Conservation (phyloP, 192 early-diverging fungal genomes). For the Gaertneriomyces semiglobifer region DNA sequence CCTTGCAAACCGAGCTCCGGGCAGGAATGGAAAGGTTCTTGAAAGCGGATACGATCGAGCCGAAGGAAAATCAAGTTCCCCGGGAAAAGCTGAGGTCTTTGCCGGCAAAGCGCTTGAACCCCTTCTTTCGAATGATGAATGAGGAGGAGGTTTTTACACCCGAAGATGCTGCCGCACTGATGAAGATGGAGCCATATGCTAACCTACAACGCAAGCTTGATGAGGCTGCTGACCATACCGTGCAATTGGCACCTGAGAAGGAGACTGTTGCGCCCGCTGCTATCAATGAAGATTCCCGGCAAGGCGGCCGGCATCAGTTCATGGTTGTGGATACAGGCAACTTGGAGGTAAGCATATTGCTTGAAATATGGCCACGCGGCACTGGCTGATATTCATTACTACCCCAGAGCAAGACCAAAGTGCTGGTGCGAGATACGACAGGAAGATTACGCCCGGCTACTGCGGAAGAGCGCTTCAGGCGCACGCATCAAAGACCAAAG, state of each 20-base stretch:
- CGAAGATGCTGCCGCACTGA: conserved; percentile 72
- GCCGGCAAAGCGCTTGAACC: conserved; percentile 60
- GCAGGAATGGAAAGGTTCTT: conserved; percentile 84
- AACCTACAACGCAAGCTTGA: conserved; percentile 44
- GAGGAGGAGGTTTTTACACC: conserved; percentile 73
- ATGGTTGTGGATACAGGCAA: conserved; percentile 57
- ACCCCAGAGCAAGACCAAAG: conserved; percentile 40
- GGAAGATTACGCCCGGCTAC: conserved; percentile 52
- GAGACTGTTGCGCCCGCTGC: not conserved
- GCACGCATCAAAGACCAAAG: conserved; percentile 33
- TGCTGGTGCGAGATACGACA: conserved; percentile 58
- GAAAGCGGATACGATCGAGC: conserved; percentile 39
- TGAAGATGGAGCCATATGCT: conserved; percentile 65
- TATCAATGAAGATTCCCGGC: conserved; percentile 34
- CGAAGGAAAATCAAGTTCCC: not conserved
- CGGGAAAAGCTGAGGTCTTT: conserved; percentile 36
- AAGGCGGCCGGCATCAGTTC: conserved; percentile 53
- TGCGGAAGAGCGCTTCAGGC: conserved; percentile 33
- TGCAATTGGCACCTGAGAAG: conserved; percentile 28
- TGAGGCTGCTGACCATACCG: conserved; percentile 29
- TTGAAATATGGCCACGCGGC: not conserved
- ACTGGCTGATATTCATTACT: not conserved
- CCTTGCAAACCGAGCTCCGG: conserved; percentile 65
- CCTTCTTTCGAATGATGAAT: conserved; percentile 76
- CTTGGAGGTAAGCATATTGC: conserved; percentile 27